Conservation (phyloP, 352 stramenopile species). For the Phytopythium ostracodes region DNA sequence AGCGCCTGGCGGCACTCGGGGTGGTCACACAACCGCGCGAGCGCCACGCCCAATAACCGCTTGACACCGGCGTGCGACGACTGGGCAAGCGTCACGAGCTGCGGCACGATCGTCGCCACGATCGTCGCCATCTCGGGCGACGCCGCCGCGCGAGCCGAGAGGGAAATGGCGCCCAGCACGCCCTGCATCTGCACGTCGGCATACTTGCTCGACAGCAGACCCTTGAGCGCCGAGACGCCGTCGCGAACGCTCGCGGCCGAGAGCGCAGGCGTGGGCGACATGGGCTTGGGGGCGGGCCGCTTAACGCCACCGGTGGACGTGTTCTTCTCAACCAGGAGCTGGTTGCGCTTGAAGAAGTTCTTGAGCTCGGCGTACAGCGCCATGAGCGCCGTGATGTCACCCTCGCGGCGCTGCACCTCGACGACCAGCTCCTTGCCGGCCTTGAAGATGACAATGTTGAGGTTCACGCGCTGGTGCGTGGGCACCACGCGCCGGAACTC, state of each 20-base stretch:
- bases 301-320: constrained; percentile 41
- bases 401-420: constrained; percentile 71
- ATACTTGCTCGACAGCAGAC: constrained; percentile 74
- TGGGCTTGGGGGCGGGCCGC: constrained; percentile 58
- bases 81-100: constrained; percentile 62
- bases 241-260: constrained; percentile 46
- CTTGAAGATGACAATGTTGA: constrained; percentile 83
- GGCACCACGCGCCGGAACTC: constrained; percentile 54
- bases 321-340: constrained; percentile 63
- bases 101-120: constrained; percentile 58
- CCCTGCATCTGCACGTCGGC: constrained; percentile 79
- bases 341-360: constrained; percentile 67
- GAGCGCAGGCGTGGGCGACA: constrained; percentile 31
- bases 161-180: constrained; percentile 73
- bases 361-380: constrained; percentile 75
- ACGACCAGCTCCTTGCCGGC: constrained; percentile 67
- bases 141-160: constrained; percentile 57
- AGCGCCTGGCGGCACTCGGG: constrained; percentile 80
- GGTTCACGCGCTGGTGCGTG: constrained; percentile 47
- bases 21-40: constrained; percentile 81
- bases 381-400: constrained; percentile 82
- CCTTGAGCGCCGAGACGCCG: constrained; percentile 57
- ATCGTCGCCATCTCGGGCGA: constrained; percentile 58
- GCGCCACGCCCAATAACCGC: constrained; percentile 63
- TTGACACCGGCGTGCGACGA: constrained; percentile 55